Evolutionary conservation across 202 grass and related monocot genomes (phyloP), one percentile per base, ranked within the genome.

Genomic region (Saccharum hybrid): DNA sequence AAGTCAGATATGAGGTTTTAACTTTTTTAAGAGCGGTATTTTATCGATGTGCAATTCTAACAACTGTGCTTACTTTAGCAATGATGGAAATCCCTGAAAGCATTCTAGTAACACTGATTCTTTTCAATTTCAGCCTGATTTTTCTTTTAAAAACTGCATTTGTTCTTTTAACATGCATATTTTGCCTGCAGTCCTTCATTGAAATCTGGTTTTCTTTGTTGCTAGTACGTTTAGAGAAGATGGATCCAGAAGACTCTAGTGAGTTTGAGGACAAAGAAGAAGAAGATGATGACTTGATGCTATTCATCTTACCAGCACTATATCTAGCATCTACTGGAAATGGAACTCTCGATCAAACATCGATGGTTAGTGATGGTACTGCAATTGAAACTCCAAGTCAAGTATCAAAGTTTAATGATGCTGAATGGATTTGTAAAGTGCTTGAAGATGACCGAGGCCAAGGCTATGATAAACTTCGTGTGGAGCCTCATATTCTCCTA

Each of bases 241-340:
- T 90, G 88, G 68, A 83, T 74, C 31, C 60, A 63, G 62, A 74
- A 74, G 48, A 86, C 72, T 54, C 66, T 12, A 90, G 43, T 51
- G 74, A 90, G 0, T 83, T 34, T 15, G 88, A 90, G 31, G 79
- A 82, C 3, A 59, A 77, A 2, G 75, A 77, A 2, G 82, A 81
- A 26, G 77, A 80, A 21, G 86, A 84, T 22, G 88, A 86, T 79
- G 83, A 90, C 21, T 66, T 90, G 74, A 83, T 90, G 88, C 18
- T 90, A 36, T 68, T 90, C 64, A 71, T 86, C 14, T 82, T 90
- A 31, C 83, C 83, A 19, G 74, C 88, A 6, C 49, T 90, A 14
- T 79, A 86, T 68, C 74, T 86, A 42, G 37, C 83, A 78, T 72
- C 72, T 38, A 36, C 51, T 34, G 30, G 39, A 40, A 51, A 4